A percentile compares a stretch with the other conserved stretches of the same genome.
phyloP scores from a whole-genome alignment of 129 eudicot species.

The Escallonia rubra region DNA sequence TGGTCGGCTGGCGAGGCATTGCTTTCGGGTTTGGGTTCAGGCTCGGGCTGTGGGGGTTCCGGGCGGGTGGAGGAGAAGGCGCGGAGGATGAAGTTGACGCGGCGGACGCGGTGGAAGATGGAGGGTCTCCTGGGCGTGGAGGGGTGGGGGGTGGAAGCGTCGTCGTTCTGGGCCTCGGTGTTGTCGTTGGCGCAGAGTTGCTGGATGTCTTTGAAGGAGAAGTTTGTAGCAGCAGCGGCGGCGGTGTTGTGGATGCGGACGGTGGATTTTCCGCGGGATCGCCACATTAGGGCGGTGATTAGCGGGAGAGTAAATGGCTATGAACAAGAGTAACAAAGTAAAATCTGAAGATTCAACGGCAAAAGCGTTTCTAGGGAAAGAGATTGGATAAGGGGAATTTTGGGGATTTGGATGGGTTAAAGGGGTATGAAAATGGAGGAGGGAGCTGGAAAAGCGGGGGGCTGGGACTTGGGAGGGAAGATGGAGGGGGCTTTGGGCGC shows the following conservation, averaged over 20 bases:
- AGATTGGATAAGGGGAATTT: not conserved
- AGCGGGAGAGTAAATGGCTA: not conserved
- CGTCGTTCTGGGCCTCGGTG: not conserved
- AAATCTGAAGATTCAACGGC: not conserved
- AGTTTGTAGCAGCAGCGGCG: constrained; percentile 4
- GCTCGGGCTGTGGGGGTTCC: not conserved
- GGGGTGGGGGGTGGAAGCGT: constrained; percentile 14
- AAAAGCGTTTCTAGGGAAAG: not conserved
- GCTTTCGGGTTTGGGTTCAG: constrained; percentile 4
- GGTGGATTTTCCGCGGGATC: constrained; percentile 37
- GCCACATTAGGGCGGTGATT: constrained; percentile 53
- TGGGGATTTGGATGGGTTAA: no score
- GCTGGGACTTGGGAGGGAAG: constrained; percentile 12
- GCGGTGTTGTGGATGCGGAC: constrained; percentile 27
- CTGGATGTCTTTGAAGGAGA: constrained; percentile 65
- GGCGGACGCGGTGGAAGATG: constrained; percentile 70
- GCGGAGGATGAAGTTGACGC: constrained; percentile 40
- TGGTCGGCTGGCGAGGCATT: not conserved
- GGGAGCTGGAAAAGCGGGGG: no score
- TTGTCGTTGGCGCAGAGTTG: constrained; percentile 35
- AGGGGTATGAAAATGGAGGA: no score
- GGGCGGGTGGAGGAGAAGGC: constrained; percentile 23
- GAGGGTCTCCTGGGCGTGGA: constrained; percentile 13
- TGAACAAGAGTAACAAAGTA: no score
- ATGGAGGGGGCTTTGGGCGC: constrained; percentile 4